Evolutionary conservation across 768 basidiomycete genomes (phyloP), one percentile per base, ranked within the genome.

Genomic region (Suillus placidus): DNA sequence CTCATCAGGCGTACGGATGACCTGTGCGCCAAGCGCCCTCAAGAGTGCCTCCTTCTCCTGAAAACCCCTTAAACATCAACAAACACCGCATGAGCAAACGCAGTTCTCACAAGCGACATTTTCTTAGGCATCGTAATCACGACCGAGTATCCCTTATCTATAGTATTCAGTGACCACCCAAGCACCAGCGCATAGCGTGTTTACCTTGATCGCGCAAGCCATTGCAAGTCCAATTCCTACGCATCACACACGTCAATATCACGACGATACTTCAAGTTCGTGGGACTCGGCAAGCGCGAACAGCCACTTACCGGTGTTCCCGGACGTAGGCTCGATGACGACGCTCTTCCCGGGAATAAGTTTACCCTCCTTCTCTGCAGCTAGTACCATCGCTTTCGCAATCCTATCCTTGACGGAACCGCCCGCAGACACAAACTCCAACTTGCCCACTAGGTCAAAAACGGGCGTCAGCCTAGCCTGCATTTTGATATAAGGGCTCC

Each of bases 331-430:
- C 76, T 99, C 97, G 66, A 99, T 96, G 64, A 99, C 88, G 61
- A 96, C 88, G 69, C 92, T 94, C 78, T 93, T 83, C 0, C 95
- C 95, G 1, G 93, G 92, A 42, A 93, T 83, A 47, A 99, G 86
- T 60, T 82, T 88, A 40, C 95, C 96, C 40, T 94, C 89, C 62
- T 83, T 82, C 82, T 99, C 97, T 7, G 97, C 97, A n/a, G 90
- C 86, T 69, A 95, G 90, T 2, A 99, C 87, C 97, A 99, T 99
- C 13, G 94, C 88, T 76, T 94, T 96, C 34, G 95, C 96, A 62
- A 99, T 97, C 65, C 96, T 83, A 75, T 99, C 97, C 80, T 99
- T 99, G 66, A 98, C 91, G 3, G 92, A 95, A 3, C 97, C 97
- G 12, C 97, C 97, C 2, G 88, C 90, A 23, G 93, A 95, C 73